Conservation (phyloP, 2,329 filamentous ascomycete genomes). For the Shiraia bambusicola region DNA sequence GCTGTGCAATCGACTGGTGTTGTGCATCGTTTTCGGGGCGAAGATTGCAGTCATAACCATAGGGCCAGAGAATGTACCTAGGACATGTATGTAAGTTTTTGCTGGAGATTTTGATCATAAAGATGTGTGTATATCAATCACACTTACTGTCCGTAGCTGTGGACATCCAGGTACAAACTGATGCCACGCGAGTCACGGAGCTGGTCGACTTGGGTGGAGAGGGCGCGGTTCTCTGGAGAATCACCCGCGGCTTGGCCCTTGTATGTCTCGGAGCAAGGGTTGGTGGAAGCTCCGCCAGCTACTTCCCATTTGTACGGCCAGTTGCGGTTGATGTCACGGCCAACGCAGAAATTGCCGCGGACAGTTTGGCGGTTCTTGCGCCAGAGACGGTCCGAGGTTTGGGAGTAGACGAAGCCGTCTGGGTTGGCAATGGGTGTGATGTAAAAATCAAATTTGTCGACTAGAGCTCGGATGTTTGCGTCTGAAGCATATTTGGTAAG, state of each 20-base stretch:
- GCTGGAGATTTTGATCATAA: neutral
- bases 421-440: slow-evolving; percentile 28
- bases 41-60: slow-evolving; percentile 59
- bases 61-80: slow-evolving; percentile 50
- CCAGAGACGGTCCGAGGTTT: slow-evolving; percentile 45
- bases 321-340: slow-evolving; percentile 45
- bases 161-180: slow-evolving; percentile 64
- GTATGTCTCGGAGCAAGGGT: slow-evolving; percentile 43
- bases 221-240: slow-evolving; percentile 37
- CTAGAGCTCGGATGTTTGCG: slow-evolving; percentile 34
- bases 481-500: slow-evolving; percentile 39
- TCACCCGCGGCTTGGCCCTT: slow-evolving; percentile 38
- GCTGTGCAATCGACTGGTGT: slow-evolving; percentile 53
- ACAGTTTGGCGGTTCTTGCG: slow-evolving; percentile 44
- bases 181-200: slow-evolving; percentile 52
- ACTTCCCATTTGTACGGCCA: slow-evolving; percentile 43
- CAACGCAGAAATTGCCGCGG: slow-evolving; percentile 34
- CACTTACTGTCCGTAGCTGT: slow-evolving; percentile 52
- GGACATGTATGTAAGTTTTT: too few relatives aligned
- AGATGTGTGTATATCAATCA: neutral
- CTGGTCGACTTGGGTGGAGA: slow-evolving; percentile 47
- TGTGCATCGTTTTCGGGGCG: slow-evolving; percentile 51
- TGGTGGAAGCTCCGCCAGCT: slow-evolving; percentile 38
- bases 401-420: slow-evolving; percentile 41
- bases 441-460: slow-evolving; percentile 43